phyloP scores from a whole-genome alignment of 805 yeast genomes.

The Nakazawaea wickerhamii region DNA sequence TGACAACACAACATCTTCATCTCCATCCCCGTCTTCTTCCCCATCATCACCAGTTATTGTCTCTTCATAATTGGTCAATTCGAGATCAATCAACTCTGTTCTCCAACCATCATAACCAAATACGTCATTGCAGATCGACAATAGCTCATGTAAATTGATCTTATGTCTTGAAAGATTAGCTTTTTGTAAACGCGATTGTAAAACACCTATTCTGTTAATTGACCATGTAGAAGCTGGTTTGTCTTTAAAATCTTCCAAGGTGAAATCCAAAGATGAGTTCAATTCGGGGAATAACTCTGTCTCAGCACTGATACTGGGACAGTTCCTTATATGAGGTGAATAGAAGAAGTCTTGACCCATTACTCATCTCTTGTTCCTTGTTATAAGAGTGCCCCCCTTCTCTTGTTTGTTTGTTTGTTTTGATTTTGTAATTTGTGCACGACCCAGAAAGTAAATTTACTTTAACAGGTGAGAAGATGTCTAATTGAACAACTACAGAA shows the following conservation, averaged over 20 bases:
- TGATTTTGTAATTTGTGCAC: background rate
- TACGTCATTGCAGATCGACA: conserved; percentile 37
- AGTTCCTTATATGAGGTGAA: conserved; percentile 7
- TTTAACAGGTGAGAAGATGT: too few species aligned
- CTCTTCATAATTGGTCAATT: conserved; percentile 12
- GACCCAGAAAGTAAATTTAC: too few species aligned
- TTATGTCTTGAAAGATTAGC: background rate
- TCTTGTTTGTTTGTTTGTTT: background rate
- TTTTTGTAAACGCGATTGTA: conserved; percentile 8
- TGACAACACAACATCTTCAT: conserved; percentile 6
- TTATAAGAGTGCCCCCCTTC: background rate
- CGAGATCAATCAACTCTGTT: conserved; percentile 27
- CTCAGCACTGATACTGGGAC: background rate
- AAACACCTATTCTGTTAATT: conserved; percentile 5
- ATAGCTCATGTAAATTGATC: conserved; percentile 20
- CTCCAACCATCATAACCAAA: conserved; percentile 53
- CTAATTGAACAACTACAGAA: too few species aligned
- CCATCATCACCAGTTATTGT: conserved; percentile 13
- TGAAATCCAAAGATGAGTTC: conserved; percentile 7
- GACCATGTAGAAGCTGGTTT: conserved; percentile 11
- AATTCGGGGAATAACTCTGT: conserved; percentile 8
- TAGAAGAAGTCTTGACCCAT: background rate
- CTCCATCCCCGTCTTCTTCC: conserved; percentile 15
- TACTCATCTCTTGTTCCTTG: background rate
- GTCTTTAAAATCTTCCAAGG: conserved; percentile 7